Base-by-base conservation (phyloP, 352 stramenopile genomes). In the Phytopythium sindhum region DNA sequence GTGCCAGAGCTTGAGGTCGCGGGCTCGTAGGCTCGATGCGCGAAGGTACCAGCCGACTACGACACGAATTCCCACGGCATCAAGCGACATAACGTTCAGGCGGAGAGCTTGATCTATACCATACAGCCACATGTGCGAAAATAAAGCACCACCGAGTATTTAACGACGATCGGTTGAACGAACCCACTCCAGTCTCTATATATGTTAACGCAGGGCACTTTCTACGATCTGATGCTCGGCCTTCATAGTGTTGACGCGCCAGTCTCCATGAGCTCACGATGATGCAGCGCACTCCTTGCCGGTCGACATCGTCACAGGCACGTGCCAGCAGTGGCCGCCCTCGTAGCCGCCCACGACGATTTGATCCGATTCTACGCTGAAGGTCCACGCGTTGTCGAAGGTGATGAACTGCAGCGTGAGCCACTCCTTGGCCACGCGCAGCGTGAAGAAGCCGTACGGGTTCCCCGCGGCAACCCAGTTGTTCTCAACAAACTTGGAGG, bases 351-450 rank as follows among this genome's bases (percentile, higher is more conserved):
- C 87, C 50, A 77, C 75, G 50, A 90, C 81, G 48, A 92, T 93
- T 67, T 92, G 68, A 15, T 81, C 71, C 68, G 90, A 85, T 24
- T 80, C 75, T 29, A 88, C 78, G 61, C 84, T 93, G 66, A 93
- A 96, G 17, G 79, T 78, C 86, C 88, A 96, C 35, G 68, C 66
- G 55, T 86, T 73, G 63, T 94, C 86, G 55, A 95, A 93, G 15
- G 88, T 94, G 39, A 92, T 79, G 42, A 93, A 96, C 70, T 96
- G 70, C 1, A 86, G 88, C 63, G 80, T 84, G 41, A 93, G 74
- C 88, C 88, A 96, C 42, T 96, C 86, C 66, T 93, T 74, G 5
- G 86, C 93, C 59, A 96, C 90, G 61, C 83, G 75, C 23, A 96
- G 72, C 73, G 93, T 88, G 31, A 95, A 86, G 73, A 95, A 96